Base-by-base conservation (phyloP, 441 rosid genomes). In the Gossypium davidsonii region DNA sequence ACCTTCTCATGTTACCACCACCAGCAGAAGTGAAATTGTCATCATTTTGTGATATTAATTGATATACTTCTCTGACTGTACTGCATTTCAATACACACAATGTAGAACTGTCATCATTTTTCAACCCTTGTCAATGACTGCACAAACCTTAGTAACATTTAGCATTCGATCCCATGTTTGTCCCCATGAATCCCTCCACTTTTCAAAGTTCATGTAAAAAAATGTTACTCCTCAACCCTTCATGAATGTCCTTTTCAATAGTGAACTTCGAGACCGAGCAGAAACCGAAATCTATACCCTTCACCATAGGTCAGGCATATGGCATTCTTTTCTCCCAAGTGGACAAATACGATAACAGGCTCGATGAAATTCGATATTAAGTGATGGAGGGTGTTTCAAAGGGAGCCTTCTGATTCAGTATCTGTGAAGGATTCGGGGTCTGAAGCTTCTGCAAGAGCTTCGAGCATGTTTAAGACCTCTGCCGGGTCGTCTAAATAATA, bases 401-500 rank as follows among this genome's bases (percentile, higher is more conserved):
- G 79, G 42, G 89, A 81, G 68, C 57, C 39, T 3, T 34, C 67
- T n/a, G 74, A 20, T 34, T 18, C 83, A 39, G 8, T 71, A 21
- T 74, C 74, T 1, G 72, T 15, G n/a, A 83, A 79, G 20, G 77
- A 62, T 8, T 81, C 62, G 59, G 82, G 79, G 49, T 79, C 85
- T 17, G 94, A 89, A 48, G 88, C 91, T 61, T 86, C 89, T 0
- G 92, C 88, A 5, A 89, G 90, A 5, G 86, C 85, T 21, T 78
- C 80, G 6, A 89, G 94, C 90, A 86, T 86, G 72, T 31, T 75
- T 60, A 89, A 74, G 14, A 89, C 92, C 3, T 86, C 94, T 31
- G 67, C 31, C n/a, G 94, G 73, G 70, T 94, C 98, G 20, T 94
- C 98, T 83, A 94, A 67, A 76, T 91, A 94, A 80, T 91, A 93